These are phyloP conservation scores for Aureoboletus auriporus DNA, from an alignment of 768 basidiomycete genomes.

Conservation along the genomic window DNA sequence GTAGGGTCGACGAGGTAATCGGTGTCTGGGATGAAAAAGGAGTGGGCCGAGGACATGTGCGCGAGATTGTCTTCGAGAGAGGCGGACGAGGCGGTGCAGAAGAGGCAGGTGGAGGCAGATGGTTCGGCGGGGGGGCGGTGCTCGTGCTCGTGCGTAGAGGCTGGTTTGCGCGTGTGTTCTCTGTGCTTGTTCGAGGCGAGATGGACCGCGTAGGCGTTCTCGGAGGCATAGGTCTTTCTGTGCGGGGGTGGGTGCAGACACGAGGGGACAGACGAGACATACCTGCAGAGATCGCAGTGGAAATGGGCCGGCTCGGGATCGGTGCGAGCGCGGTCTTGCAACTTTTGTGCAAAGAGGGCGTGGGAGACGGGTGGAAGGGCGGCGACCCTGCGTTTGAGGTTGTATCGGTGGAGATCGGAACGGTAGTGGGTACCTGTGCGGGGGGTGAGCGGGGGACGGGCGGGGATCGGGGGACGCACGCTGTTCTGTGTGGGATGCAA, in stretches of 20 bases:
- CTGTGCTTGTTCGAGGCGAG: constrained; percentile 86
- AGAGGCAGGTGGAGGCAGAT: constrained; percentile 72
- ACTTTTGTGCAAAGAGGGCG: constrained; percentile 81
- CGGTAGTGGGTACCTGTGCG: constrained; percentile 77
- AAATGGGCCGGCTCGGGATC: constrained; percentile 63
- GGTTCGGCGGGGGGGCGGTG: constrained; percentile 24
- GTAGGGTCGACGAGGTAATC: constrained; percentile 82
- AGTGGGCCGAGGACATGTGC: constrained; percentile 87
- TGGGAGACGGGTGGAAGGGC: constrained; percentile 80
- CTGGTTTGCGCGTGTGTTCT: constrained; percentile 61
- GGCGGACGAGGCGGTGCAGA: constrained; percentile 58
- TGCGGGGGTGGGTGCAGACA: neutral
- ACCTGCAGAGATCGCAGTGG: constrained; percentile 83
- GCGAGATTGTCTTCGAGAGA: constrained; percentile 63
- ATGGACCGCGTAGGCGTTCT: constrained; percentile 88
- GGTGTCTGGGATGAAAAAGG: constrained; percentile 94
- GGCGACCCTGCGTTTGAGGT: constrained; percentile 95
- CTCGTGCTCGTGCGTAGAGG: neutral
- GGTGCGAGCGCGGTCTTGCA: constrained; percentile 61
- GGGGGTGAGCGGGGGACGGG: neutral
- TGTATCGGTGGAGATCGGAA: constrained; percentile 95
- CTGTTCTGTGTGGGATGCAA: constrained; percentile 75
- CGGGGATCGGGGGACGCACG: constrained; percentile 43
- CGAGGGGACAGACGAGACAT: constrained; percentile 24
- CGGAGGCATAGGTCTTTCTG: constrained; percentile 86